Evolutionary conservation across 129 eudicot species (phyloP).

Genomic region (Flaveria ramosissima): DNA sequence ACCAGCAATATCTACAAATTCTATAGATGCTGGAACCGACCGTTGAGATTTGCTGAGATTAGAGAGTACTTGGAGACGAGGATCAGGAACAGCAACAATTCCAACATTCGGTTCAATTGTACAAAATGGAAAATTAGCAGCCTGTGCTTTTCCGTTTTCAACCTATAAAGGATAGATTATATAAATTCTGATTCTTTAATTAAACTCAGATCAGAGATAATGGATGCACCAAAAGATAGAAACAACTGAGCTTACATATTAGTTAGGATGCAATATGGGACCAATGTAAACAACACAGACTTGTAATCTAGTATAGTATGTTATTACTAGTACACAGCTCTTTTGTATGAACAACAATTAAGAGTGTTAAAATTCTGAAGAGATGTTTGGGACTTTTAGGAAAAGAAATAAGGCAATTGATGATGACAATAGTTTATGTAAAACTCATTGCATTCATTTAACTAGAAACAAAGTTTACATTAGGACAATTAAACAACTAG

Average conservation of each 20-base stretch:
- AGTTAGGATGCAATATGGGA: neutral
- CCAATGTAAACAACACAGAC: neutral
- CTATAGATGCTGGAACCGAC: slow-evolving; percentile 91
- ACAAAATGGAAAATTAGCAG: slow-evolving; percentile 97
- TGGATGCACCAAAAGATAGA: neutral
- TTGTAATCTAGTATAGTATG: neutral
- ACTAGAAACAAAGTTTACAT: neutral
- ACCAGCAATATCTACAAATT: slow-evolving; percentile 98
- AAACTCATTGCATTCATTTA: neutral
- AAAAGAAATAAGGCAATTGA: no score
- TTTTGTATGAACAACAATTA: slow-evolving; percentile 1
- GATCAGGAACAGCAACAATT: slow-evolving; percentile 92
- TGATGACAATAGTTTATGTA: neutral
- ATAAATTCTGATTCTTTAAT: neutral
- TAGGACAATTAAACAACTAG: neutral
- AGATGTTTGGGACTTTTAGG: neutral
- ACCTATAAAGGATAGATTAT: slow-evolving; percentile 38
- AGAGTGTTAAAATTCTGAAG: neutral
- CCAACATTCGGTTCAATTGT: slow-evolving; percentile 99
- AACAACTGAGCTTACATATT: neutral
- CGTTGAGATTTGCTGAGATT: slow-evolving; percentile 84
- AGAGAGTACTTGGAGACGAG: slow-evolving; percentile 86
- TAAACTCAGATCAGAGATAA: neutral
- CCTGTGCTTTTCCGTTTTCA: slow-evolving; percentile 98
- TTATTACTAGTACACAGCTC: neutral